These are phyloP conservation scores for Tetracladium setigerum DNA, from an alignment of 495 filamentous ascomycete species.

Conservation along the genomic window DNA sequence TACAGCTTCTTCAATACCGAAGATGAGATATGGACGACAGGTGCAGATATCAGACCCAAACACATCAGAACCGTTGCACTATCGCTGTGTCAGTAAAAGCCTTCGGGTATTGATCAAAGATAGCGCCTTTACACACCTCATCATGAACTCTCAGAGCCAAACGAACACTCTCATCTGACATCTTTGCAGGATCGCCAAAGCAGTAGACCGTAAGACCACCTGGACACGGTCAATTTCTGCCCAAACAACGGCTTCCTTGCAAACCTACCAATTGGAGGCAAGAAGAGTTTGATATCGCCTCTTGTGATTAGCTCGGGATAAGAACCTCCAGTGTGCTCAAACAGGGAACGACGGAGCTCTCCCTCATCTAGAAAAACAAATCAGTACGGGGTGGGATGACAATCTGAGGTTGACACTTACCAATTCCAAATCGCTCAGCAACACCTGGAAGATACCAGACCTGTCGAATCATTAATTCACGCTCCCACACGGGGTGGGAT, in stretches of 20 bases:
- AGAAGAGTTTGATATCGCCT: conserved; percentile 88
- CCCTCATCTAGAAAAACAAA: conserved; percentile 58
- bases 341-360: conserved; percentile 73
- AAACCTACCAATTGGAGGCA: conserved; percentile 72
- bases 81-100: conserved; percentile 17
- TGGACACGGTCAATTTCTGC: conserved; percentile 24
- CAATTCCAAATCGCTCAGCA: conserved; percentile 88
- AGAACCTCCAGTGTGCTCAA: conserved; percentile 91
- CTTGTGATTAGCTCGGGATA: conserved; percentile 91
- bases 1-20: conserved; percentile 93
- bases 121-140: conserved; percentile 40
- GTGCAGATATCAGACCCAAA: conserved; percentile 99
- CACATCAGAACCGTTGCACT: conserved; percentile 94
- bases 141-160: conserved; percentile 91
- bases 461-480: conserved; percentile 14
- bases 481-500: not conserved
- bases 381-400: conserved; percentile 1
- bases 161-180: conserved; percentile 78
- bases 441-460: conserved; percentile 95
- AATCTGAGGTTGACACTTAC: conserved; percentile 30
- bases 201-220: conserved; percentile 95
- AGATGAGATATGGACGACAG: conserved; percentile 93
- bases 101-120: not conserved
- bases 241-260: conserved; percentile 19
- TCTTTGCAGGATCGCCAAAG: conserved; percentile 90